Base-by-base conservation (phyloP, 371 early-diverging fungal species). In the Sporodiniella umbellata region DNA sequence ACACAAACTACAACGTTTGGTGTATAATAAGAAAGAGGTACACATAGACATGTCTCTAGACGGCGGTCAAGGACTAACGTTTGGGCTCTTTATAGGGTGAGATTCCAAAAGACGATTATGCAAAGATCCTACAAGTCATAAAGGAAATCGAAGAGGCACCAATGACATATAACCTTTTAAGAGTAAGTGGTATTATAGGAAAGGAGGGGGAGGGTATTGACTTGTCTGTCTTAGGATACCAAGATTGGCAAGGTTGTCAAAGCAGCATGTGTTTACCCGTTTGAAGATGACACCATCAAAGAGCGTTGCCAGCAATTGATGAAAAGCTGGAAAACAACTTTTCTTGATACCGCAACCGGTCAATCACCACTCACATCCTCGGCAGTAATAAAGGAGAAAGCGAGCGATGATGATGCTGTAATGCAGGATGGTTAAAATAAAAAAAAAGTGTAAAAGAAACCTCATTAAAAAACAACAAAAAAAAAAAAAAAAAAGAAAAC, bases 161-260 rank as follows among this genome's bases (percentile, higher is more conserved):
- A 8, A 65, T 78, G 58, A 73, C 74, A 26, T 70, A 67, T 51
- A 60, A 48, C 22, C 51, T 73, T 38, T 56, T 78, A 39, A 63
- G 64, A 68, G 78, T 78, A 67, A 61, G 54, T 28, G 4, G 28
- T 28, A 10, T 28, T 30, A 21, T 24, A 33, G 28, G 6, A 12
- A 8, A 14, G 5, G 26, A 40, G 21, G 19, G 39, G 30, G 23
- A 49, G 4, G n/a, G 30, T 19, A 10, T 35, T 18, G 17, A 37
- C 17, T 42, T 15, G 17, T 17, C 23, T 22, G 31, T 38, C 46
- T 37, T 33, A 68, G 78, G 74, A 73, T 53, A 78, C 78, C 56
- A 78, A 78, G 49, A 71, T 78, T 49, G 74, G 72, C 48, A 68
- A 71, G 45, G 78, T 78, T 8, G 67, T 78, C 19, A 78, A 73